Percentiles rank a stretch among this genome's conserved stretches.
These are phyloP conservation scores for Clitopilus hobsonii DNA, from an alignment of 768 basidiomycete genomes.

Conservation along the genomic window DNA sequence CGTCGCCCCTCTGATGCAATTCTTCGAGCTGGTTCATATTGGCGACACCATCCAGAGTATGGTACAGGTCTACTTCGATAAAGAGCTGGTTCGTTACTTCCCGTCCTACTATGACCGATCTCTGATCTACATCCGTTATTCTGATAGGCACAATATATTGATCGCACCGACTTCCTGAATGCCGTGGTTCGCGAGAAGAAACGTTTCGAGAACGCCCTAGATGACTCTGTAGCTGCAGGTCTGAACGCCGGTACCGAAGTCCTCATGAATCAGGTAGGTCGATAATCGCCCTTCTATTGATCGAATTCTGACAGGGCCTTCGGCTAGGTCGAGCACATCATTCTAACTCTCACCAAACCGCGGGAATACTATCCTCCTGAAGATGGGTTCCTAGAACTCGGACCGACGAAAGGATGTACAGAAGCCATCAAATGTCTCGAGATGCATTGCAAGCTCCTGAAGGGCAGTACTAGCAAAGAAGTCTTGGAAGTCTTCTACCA, in stretches of 20 bases:
- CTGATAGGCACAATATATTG: constrained; percentile 86
- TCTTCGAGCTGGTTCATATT: constrained; percentile 95
- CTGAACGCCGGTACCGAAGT: constrained; percentile 95
- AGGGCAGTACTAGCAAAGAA: constrained; percentile 92
- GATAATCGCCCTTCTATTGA: not conserved
- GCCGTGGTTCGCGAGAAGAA: constrained; percentile 95
- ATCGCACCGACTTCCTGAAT: constrained; percentile 91
- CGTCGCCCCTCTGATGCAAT: constrained; percentile 92
- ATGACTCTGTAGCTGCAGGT: constrained; percentile 91
- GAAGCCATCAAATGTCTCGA: constrained; percentile 88
- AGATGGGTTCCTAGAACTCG: constrained; percentile 72
- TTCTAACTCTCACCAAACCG: constrained; percentile 74
- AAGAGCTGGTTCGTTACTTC: constrained; percentile 69
- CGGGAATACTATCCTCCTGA: constrained; percentile 91
- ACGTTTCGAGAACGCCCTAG: constrained; percentile 85
- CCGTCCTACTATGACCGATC: not conserved
- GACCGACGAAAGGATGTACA: constrained; percentile 82
- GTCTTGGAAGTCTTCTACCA: constrained; percentile 98
- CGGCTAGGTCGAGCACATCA: constrained; percentile 88
- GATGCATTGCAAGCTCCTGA: constrained; percentile 85
- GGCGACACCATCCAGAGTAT: constrained; percentile 98
- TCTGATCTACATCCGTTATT: not conserved
- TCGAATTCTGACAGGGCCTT: not conserved
- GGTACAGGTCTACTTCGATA: constrained; percentile 98
- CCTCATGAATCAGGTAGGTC: constrained; percentile 83